Base-by-base conservation (phyloP, 1,139 yeast species). In the Candida freyschussii region DNA sequence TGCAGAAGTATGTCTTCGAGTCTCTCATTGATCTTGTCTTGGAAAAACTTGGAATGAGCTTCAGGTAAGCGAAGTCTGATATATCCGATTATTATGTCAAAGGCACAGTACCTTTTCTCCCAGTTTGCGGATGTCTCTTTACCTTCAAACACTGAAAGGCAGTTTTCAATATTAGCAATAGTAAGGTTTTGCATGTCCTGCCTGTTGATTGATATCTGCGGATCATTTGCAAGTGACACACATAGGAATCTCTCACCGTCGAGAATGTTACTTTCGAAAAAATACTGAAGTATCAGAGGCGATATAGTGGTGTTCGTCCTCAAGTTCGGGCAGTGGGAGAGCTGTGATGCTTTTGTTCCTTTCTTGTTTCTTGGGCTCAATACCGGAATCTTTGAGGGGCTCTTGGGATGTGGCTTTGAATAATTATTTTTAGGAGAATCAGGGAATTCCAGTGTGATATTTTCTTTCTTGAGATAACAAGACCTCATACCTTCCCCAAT, bases 101-200 rank as follows among this genome's bases (percentile, higher is more conserved):
- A 29, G 14, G 30, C 27, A 3, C 38, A 31, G 26, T 23, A 37
- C 15, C 44, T 36, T 4, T 18, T 18, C 3, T 32, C 27, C 54
- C 52, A 49, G 26, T 46, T 48, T n/a, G 35, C 41, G 1, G 50
- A 41, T 0, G 44, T 36, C 21, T 47, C 52, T 27, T 31, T 38
- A 0, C 45, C 50, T 7, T 25, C 24, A 17, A 36, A 51, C 1
- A 33, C 12, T 0, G 9, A 5, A 6, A 49, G 6, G 0, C 45
- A 7, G 1, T 15, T 11, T 9, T 44, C 41, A 14, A 48, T 41
- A 2, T 39, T 39, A 2, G 15, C 27, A 3, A 8, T 21, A 6
- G 31, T 27, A 6, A 47, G 24, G 1, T n/a, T 9, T 3, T 34
- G 30, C 10, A 47, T 30, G 2, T 14, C 11, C 4, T 29, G 29